Percentiles rank a stretch among this genome's conserved stretches.
Conservation (phyloP, 2,329 filamentous ascomycete species). For the Fusarium virguliforme region DNA sequence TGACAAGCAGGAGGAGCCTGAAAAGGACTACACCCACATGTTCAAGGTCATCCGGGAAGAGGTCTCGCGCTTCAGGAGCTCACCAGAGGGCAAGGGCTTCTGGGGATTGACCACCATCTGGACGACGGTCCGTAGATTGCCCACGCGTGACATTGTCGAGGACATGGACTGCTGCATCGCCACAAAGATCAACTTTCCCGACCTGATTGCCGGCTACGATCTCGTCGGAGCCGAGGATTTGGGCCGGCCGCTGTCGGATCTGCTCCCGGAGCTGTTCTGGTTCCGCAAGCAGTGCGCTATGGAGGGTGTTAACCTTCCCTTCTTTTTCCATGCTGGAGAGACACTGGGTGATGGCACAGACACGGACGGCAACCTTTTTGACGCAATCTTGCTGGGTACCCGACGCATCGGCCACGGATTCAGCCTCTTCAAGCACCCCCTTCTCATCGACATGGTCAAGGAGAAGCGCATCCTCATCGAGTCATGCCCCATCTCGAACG, state of each 20-base stretch:
- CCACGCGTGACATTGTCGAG: constrained; percentile 78
- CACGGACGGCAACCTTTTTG: constrained; percentile 87
- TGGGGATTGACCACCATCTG: constrained; percentile 91
- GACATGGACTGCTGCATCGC: constrained; percentile 91
- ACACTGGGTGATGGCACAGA: constrained; percentile 81
- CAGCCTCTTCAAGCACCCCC: constrained; percentile 90
- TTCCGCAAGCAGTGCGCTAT: constrained; percentile 88
- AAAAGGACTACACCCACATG: constrained; percentile 78
- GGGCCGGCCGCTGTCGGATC: constrained; percentile 81
- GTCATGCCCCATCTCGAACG: constrained; percentile 92
- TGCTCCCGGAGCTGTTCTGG: constrained; percentile 92
- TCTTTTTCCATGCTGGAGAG: constrained; percentile 97
- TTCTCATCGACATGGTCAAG: constrained; percentile 90
- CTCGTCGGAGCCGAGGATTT: constrained; percentile 89
- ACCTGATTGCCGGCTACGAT: constrained; percentile 89
- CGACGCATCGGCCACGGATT: constrained; percentile 92
- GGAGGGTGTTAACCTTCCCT: constrained; percentile 86
- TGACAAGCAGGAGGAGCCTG: constrained; percentile 75
- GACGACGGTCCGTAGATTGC: constrained; percentile 79
- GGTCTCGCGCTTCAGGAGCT: constrained; percentile 80
- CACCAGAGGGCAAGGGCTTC: constrained; percentile 80
- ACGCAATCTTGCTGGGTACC: constrained; percentile 89
- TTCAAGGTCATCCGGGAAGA: constrained; percentile 84
- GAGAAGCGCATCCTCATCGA: constrained; percentile 91
- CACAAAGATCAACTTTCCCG: constrained; percentile 83